Conservation (phyloP, 371 early-diverging fungal genomes). For the Haplosporangium sp. region DNA sequence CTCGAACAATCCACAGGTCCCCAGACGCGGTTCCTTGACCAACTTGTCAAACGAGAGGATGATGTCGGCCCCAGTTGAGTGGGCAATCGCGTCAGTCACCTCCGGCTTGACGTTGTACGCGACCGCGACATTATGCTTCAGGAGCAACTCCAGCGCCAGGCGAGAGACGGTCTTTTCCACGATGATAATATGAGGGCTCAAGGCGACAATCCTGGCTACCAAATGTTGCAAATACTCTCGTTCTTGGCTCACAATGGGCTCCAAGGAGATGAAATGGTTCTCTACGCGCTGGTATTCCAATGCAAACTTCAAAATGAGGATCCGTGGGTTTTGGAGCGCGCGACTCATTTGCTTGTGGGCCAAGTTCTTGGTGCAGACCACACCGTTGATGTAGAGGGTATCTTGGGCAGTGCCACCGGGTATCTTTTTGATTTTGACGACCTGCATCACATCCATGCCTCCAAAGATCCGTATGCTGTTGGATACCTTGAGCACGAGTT, state of each 20-base stretch:
- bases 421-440: slow-evolving; percentile 92
- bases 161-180: slow-evolving; percentile 83
- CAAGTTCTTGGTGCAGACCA: slow-evolving; percentile 89
- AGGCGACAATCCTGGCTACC: slow-evolving; percentile 76
- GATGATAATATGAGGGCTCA: slow-evolving; percentile 84
- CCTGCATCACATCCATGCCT: slow-evolving; percentile 87
- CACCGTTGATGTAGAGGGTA: slow-evolving; percentile 82
- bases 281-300: slow-evolving; percentile 88
- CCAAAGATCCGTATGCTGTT: slow-evolving; percentile 80
- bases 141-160: slow-evolving; percentile 83
- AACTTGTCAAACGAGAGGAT: slow-evolving; percentile 85
- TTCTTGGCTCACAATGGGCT: slow-evolving; percentile 87
- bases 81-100: slow-evolving; percentile 82
- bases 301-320: slow-evolving; percentile 87
- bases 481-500: slow-evolving; percentile 72
- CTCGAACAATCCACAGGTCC: slow-evolving; percentile 80
- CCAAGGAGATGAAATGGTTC: slow-evolving; percentile 83
- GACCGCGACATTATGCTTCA: slow-evolving; percentile 80
- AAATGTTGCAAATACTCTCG: slow-evolving; percentile 83
- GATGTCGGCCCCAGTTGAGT: slow-evolving; percentile 86
- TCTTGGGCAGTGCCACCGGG: slow-evolving; percentile 86
- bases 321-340: slow-evolving; percentile 72
- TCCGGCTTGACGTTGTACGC: slow-evolving; percentile 85
- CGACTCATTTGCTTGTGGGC: slow-evolving; percentile 90
- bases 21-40: slow-evolving; percentile 72